Conservation (phyloP, 345 rosid genomes). For the Trapa bicornis region DNA sequence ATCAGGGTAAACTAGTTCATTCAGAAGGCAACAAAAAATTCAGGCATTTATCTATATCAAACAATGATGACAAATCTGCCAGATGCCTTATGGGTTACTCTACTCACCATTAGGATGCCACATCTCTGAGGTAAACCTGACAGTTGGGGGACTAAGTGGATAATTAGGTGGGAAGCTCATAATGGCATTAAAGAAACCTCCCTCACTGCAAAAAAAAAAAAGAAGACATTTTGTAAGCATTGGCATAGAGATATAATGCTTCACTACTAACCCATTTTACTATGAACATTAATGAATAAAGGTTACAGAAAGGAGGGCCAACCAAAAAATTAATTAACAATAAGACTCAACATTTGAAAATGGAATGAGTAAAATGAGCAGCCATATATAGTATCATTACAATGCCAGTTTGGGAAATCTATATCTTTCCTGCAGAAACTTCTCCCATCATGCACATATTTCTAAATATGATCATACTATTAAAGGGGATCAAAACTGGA, state of each 20-base stretch:
- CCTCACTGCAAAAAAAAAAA: constrained; percentile 45
- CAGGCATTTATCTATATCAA: not conserved
- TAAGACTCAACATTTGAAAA: not conserved
- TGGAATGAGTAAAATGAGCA: not conserved
- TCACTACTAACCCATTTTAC: not conserved
- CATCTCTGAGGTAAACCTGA: constrained; percentile 79
- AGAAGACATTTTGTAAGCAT: constrained; percentile 2
- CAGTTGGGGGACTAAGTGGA: constrained; percentile 83
- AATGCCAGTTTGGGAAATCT: not conserved
- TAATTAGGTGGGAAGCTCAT: constrained; percentile 91
- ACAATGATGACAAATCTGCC: not conserved
- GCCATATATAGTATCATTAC: not conserved
- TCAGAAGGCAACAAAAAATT: constrained; percentile 5
- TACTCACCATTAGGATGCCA: constrained; percentile 96
- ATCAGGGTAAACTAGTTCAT: constrained; percentile 59
- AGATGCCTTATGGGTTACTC: not conserved
- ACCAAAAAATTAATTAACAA: not conserved
- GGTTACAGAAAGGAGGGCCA: not conserved
- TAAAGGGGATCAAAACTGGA: not conserved
- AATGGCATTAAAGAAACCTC: constrained; percentile 89
- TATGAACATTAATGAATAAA: not conserved
- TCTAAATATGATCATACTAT: not conserved
- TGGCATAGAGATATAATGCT: not conserved
- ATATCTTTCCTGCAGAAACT: not conserved
- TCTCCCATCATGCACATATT: not conserved